phyloP scores from a whole-genome alignment of 2,329 filamentous ascomycete species.

The Pezicula radicicola region DNA sequence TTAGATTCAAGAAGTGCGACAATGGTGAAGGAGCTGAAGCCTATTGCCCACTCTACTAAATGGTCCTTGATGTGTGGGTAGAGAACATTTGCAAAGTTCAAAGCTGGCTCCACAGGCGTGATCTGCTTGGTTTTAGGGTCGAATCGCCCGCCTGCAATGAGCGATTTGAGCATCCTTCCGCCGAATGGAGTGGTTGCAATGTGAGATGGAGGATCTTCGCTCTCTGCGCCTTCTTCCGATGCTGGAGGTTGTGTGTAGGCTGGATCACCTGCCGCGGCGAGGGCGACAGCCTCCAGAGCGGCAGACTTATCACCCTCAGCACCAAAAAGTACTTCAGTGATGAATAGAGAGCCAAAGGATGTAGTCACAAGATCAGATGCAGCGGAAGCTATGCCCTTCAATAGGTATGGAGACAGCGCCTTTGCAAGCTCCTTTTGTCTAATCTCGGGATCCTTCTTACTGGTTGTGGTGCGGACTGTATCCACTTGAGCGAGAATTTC shows the following conservation, averaged over 20 bases:
- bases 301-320: slow-evolving; percentile 72
- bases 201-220: slow-evolving; percentile 36
- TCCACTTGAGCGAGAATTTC: slow-evolving; percentile 75
- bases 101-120: slow-evolving; percentile 68
- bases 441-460: slow-evolving; percentile 82
- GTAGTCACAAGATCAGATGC: slow-evolving; percentile 68
- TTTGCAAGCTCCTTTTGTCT: slow-evolving; percentile 75
- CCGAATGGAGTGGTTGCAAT: slow-evolving; percentile 60
- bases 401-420: slow-evolving; percentile 69
- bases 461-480: slow-evolving; percentile 76
- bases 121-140: slow-evolving; percentile 71
- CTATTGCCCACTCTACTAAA: slow-evolving; percentile 79
- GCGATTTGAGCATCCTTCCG: slow-evolving; percentile 83
- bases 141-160: slow-evolving; percentile 86
- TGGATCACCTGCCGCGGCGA: slow-evolving; percentile 57
- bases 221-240: slow-evolving; percentile 28
- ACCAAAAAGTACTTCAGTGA: slow-evolving; percentile 77
- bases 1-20: slow-evolving; percentile 75
- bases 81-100: slow-evolving; percentile 79
- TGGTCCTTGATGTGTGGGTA: slow-evolving; percentile 76
- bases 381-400: slow-evolving; percentile 69
- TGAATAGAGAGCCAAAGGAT: slow-evolving; percentile 82
- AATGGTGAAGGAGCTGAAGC: slow-evolving; percentile 82
- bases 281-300: slow-evolving; percentile 69
- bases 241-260: slow-evolving; percentile 27